phyloP scores from a whole-genome alignment of 768 basidiomycete species.

The Calvatia gigantea region DNA sequence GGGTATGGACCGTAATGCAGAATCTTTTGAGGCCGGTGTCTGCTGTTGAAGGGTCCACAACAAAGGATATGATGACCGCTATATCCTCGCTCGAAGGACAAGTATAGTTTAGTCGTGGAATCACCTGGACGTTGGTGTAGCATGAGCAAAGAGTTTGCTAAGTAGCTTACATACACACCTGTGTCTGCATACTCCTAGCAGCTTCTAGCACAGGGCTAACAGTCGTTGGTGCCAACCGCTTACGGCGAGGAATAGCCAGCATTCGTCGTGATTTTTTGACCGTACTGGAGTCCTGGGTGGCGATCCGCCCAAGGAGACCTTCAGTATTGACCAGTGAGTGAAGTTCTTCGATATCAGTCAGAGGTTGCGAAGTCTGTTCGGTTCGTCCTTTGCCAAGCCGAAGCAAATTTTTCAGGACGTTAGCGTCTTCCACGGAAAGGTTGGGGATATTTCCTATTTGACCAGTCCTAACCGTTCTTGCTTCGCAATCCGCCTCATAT shows the following conservation, averaged over 20 bases:
- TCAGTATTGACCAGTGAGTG: slow-evolving; percentile 30
- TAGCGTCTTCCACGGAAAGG: slow-evolving; percentile 43
- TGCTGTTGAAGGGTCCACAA: slow-evolving; percentile 37
- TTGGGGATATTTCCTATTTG: slow-evolving; percentile 44
- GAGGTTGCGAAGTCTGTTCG: slow-evolving; percentile 4
- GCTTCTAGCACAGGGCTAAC: slow-evolving; percentile 39
- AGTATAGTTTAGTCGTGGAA: slow-evolving; percentile 39
- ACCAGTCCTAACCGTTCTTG: slow-evolving; percentile 30
- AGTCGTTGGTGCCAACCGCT: slow-evolving; percentile 7
- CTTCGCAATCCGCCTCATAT: slow-evolving; percentile 34
- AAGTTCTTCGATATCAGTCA: slow-evolving; percentile 49
- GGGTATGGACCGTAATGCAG: slow-evolving; percentile 30
- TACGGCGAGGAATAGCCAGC: slow-evolving; percentile 19
- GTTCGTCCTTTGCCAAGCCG: slow-evolving; percentile 20
- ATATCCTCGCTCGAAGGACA: slow-evolving; percentile 44
- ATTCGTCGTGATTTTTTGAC: slow-evolving; percentile 37
- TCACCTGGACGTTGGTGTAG: slow-evolving; percentile 26
- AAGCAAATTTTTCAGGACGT: slow-evolving; percentile 35
- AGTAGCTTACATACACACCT: slow-evolving; percentile 23
- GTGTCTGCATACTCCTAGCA: slow-evolving; percentile 27
- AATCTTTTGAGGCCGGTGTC: slow-evolving; percentile 30
- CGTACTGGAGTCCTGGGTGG: slow-evolving; percentile 29
- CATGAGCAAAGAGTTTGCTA: background rate
- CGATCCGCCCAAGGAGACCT: slow-evolving; percentile 25
- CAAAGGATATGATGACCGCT: slow-evolving; percentile 38